A percentile compares a stretch with the other conserved stretches of the same genome.
phyloP scores from a whole-genome alignment of 768 basidiomycete species.

The Amanita phalloides region DNA sequence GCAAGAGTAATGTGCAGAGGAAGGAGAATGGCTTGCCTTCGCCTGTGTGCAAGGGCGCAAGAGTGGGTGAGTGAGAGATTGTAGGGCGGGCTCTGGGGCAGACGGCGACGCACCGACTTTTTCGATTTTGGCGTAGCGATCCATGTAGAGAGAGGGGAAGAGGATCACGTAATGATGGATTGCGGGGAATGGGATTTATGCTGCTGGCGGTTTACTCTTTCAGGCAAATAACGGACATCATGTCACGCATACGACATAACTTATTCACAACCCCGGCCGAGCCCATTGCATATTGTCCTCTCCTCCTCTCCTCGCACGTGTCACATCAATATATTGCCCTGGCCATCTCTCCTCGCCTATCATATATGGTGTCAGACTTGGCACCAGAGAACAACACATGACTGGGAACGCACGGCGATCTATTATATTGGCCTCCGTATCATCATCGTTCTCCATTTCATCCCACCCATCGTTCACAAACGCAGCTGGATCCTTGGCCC shows the following conservation, averaged over 20 bases:
- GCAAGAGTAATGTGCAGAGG: too few species aligned
- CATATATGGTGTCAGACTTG: constrained; percentile 5
- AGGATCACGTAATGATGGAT: constrained; percentile 16
- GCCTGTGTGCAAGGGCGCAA: constrained; percentile 18
- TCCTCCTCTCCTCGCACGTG: constrained; percentile 40
- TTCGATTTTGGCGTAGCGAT: constrained; percentile 87
- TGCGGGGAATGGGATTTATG: not conserved
- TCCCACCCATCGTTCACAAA: constrained; percentile 55
- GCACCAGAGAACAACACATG: not conserved
- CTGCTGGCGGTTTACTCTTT: not conserved
- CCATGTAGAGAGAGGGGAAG: constrained; percentile 22
- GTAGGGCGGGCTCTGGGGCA: constrained; percentile 10
- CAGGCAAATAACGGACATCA: not conserved
- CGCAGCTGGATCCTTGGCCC: constrained; percentile 46
- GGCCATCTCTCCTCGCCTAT: constrained; percentile 63
- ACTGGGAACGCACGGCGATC: constrained; percentile 52
- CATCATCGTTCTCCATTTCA: constrained; percentile 36
- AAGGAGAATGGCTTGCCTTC: constrained; percentile 22
- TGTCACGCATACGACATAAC: not conserved
- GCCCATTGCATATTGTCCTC: constrained; percentile 63
- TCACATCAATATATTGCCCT: constrained; percentile 69
- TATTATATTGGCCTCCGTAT: constrained; percentile 45
- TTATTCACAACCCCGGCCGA: constrained; percentile 35
- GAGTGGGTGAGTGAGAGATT: not conserved
- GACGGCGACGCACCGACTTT: constrained; percentile 80